phyloP scores from a whole-genome alignment of 2,329 filamentous ascomycete species.

The Microsporum canis region DNA sequence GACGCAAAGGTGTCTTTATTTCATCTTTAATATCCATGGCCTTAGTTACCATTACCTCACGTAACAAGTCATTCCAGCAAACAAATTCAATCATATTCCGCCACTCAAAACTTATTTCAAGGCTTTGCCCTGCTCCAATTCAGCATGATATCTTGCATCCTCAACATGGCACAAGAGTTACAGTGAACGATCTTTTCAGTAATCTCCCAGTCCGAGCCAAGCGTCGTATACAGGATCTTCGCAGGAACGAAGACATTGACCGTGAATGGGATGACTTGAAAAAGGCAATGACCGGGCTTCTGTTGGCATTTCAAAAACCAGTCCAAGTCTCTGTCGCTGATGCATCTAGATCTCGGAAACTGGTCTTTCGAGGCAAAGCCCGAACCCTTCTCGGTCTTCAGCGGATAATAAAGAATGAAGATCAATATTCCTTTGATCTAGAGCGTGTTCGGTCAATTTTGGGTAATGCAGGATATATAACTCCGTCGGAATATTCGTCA shows the following conservation, averaged over 20 bases:
- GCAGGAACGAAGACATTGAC: slow-evolving; percentile 42
- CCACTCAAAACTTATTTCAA: slow-evolving; percentile 53
- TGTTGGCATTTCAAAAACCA: slow-evolving; percentile 56
- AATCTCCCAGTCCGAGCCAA: slow-evolving; percentile 85
- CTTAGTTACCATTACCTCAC: slow-evolving; percentile 64
- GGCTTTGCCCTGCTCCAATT: slow-evolving; percentile 50
- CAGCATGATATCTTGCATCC: slow-evolving; percentile 46
- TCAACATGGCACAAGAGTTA: slow-evolving; percentile 61
- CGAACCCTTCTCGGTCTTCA: background rate
- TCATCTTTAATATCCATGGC: slow-evolving; percentile 66
- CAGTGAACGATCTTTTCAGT: slow-evolving; percentile 72
- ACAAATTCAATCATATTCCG: slow-evolving; percentile 58
- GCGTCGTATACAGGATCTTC: slow-evolving; percentile 50
- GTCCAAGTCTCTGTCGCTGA: slow-evolving; percentile 52
- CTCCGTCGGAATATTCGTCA: slow-evolving; percentile 39
- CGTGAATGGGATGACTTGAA: slow-evolving; percentile 57
- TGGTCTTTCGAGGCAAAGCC: slow-evolving; percentile 22
- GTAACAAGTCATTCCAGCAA: slow-evolving; percentile 39
- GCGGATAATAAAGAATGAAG: background rate
- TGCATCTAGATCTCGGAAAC: slow-evolving; percentile 26
- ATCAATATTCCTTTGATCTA: slow-evolving; percentile 18
- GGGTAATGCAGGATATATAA: slow-evolving; percentile 53
- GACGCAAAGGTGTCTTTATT: slow-evolving; percentile 62
- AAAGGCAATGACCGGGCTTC: slow-evolving; percentile 47
- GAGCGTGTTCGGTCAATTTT: slow-evolving; percentile 43